A percentile compares a stretch with the other conserved stretches of the same genome.
Conservation (phyloP, 208 protist genomes). For the Trypanosoma brucei region DNA sequence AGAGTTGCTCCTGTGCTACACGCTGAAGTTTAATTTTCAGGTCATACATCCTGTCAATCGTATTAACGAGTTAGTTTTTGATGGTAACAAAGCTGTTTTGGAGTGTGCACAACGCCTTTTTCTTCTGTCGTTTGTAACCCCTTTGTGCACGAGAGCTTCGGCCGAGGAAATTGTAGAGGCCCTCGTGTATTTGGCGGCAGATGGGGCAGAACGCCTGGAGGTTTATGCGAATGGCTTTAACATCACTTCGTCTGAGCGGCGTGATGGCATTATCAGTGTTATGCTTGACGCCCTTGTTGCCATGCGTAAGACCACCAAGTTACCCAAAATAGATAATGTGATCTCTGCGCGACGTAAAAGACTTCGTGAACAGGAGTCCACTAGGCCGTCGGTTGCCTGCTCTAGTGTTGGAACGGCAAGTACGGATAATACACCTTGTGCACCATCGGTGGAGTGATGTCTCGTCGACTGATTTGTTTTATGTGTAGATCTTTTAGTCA, state of each 20-base stretch:
- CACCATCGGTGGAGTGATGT: constrained; percentile 9
- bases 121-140: constrained; percentile 68
- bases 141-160: constrained; percentile 45
- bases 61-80: constrained; percentile 36
- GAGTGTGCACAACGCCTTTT: constrained; percentile 52
- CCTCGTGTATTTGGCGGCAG: constrained; percentile 47
- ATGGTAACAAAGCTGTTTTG: constrained; percentile 25
- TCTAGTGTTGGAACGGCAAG: constrained; percentile 20
- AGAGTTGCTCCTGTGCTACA: constrained; percentile 73
- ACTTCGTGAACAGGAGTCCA: constrained; percentile 23
- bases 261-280: constrained; percentile 58
- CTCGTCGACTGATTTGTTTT: background rate
- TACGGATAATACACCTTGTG: constrained; percentile 18
- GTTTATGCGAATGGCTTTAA: constrained; percentile 20
- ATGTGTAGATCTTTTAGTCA: too few relatives aligned
- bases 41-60: constrained; percentile 49
- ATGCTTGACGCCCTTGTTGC: constrained; percentile 75
- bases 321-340: constrained; percentile 59
- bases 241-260: constrained; percentile 26
- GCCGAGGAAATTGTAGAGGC: constrained; percentile 40
- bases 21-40: constrained; percentile 77
- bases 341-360: constrained; percentile 58
- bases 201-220: constrained; percentile 24
- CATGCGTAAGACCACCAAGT: constrained; percentile 60
- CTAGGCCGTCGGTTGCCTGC: constrained; percentile 12